Base-by-base conservation (phyloP, 2,329 filamentous ascomycete species). In the Drechslerella stenobrocha region DNA sequence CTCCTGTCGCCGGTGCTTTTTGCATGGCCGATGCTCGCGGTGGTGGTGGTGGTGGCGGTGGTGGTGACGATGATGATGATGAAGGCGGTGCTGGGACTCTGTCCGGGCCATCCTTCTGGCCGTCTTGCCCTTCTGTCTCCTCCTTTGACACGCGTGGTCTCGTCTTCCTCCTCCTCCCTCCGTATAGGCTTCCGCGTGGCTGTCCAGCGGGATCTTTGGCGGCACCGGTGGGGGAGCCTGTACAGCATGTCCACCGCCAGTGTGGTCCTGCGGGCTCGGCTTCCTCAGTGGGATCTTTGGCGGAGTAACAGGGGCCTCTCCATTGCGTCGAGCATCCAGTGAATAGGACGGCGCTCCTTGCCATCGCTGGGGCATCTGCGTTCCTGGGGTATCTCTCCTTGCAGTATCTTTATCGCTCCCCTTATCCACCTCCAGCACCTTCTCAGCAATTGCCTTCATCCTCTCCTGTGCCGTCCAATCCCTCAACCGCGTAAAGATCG, bases 401-500 rank as follows among this genome's bases (percentile, higher is more conserved):
- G 8, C 35, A n/a, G n/a, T 32, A n/a, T 11, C 35, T 22, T 26
- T 48, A 44, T 47, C 22, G 13, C 35, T 28, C n/a, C 18, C 8
- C 20, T 11, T n/a, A 44, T 52, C 26, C 34, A 40, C 28, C 20
- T 30, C 24, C 26, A 7, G 2, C 23, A 7, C 18, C 18, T 56
- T 37, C 24, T 48, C 30, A 30, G 5, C 28, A 5, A 5, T 11
- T 22, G 15, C 28, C 15, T 28, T 40, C 28, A 18, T 13, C 42
- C 32, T 66, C 34, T 59, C 47, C 7, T 59, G 61, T 26, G 52
- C 61, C n/a, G 53, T 66, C 61, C 61, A 66, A 53, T 66, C 61
- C 20, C 44, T 52, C 42, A 66, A 22, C 44, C 61, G 57, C 18
- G 53, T 59, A 30, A 66, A 66, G 15, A 59, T 24, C n/a, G 61